A percentile compares a stretch with the other conserved stretches of the same genome.
Evolutionary conservation across 257 asterid species (phyloP).

Genomic region (Asclepias syriaca): DNA sequence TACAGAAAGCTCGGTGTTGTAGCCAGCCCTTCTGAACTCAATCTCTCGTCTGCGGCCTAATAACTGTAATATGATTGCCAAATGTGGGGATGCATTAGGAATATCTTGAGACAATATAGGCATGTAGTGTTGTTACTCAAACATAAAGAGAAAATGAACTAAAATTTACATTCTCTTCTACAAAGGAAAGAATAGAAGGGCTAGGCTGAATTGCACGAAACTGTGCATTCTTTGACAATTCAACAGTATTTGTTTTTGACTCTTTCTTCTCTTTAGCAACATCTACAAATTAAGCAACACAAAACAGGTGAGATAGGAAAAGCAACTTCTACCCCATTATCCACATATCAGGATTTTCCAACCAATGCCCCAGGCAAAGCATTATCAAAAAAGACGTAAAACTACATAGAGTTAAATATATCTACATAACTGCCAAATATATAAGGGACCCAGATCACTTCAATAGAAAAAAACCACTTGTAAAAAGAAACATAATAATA

Average conservation of each 20-base stretch:
- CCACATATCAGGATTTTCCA: not conserved
- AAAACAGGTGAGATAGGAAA: conserved; percentile 14
- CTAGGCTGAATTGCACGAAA: conserved; percentile 93
- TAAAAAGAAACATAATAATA: not conserved
- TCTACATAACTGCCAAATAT: not conserved
- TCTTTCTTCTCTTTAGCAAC: conserved; percentile 38
- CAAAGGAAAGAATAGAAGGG: conserved; percentile 81
- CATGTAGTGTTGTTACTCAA: conserved; percentile 15
- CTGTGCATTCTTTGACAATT: conserved; percentile 83
- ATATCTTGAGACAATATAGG: not conserved
- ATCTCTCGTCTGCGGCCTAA: conserved; percentile 92
- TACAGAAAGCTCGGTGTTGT: conserved; percentile 72
- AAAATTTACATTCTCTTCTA: conserved; percentile 80
- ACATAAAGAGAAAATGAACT: conserved; percentile 19
- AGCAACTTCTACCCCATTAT: not conserved
- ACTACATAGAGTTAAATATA: not conserved
- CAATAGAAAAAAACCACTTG: not conserved
- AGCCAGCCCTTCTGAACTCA: conserved; percentile 80
- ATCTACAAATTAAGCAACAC: conserved; percentile 43
- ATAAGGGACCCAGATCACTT: not conserved
- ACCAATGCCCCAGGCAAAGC: not conserved
- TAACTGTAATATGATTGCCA: conserved; percentile 44
- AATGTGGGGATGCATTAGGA: not conserved
- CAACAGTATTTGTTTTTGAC: conserved; percentile 30
- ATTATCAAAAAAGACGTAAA: not conserved